A percentile compares a stretch with the other conserved stretches of the same genome.
phyloP scores from a whole-genome alignment of 192 early-diverging fungal species.

The Pilobolus umbonatus region DNA sequence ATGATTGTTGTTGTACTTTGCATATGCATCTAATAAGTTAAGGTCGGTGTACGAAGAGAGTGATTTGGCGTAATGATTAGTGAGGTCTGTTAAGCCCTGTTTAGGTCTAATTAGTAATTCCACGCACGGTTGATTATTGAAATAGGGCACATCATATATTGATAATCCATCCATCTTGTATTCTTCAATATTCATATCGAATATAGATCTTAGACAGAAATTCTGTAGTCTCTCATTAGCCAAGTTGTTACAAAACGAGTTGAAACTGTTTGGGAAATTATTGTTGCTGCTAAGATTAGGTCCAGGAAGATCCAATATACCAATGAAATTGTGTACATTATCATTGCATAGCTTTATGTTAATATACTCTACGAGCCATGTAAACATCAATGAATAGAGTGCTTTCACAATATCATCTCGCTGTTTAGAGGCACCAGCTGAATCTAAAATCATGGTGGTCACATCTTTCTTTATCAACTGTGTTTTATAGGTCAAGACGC shows the following conservation, averaged over 20 bases:
- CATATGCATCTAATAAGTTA: conserved; percentile 50
- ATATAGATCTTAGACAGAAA: conserved; percentile 65
- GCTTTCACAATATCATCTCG: conserved; percentile 69
- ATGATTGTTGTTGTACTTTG: conserved; percentile 46
- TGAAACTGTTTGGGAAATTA: conserved; percentile 51
- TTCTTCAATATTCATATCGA: conserved; percentile 61
- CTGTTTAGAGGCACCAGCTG: conserved; percentile 61
- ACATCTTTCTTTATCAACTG: conserved; percentile 78
- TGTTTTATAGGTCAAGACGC: conserved; percentile 77
- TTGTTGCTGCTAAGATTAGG: conserved; percentile 45
- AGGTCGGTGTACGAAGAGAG: conserved; percentile 39
- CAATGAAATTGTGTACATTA: conserved; percentile 67
- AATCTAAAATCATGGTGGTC: conserved; percentile 77
- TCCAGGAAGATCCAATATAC: conserved; percentile 83
- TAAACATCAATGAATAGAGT: conserved; percentile 81
- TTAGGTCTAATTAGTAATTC: conserved; percentile 65
- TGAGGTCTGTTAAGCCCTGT: conserved; percentile 68
- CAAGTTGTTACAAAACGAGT: conserved; percentile 53
- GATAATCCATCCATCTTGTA: conserved; percentile 58
- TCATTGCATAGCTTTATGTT: conserved; percentile 77
- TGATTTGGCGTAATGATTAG: conserved; percentile 47
- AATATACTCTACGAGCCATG: conserved; percentile 79
- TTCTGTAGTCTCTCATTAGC: conserved; percentile 85
- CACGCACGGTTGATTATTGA: conserved; percentile 62
- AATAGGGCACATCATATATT: conserved; percentile 50